A percentile compares a stretch with the other conserved stretches of the same genome.
phyloP scores from a whole-genome alignment of 2,329 filamentous ascomycete genomes.

The Colletotrichum chrysophilum region DNA sequence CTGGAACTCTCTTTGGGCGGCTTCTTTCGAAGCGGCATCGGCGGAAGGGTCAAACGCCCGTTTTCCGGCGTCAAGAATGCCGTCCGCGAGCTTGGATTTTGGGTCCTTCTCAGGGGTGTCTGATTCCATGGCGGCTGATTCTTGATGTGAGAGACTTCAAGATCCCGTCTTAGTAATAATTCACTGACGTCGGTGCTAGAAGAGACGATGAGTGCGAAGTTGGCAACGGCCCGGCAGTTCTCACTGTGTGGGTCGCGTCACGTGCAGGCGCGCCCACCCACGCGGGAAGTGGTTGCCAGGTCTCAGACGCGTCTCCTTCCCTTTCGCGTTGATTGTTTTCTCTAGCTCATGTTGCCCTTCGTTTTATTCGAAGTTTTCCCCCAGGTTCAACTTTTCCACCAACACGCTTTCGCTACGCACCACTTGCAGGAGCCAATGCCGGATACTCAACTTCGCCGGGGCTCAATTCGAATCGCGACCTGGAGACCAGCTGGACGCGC shows the following conservation, averaged over 20 bases:
- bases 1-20: slow-evolving; percentile 44
- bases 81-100: slow-evolving; percentile 30
- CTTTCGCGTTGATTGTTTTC: neutral
- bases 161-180: neutral
- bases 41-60: slow-evolving; percentile 54
- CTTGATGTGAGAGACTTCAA: neutral
- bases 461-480: slow-evolving; percentile 37
- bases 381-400: neutral
- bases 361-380: neutral
- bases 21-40: slow-evolving; percentile 36
- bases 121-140: slow-evolving; percentile 8
- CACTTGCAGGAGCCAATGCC: neutral
- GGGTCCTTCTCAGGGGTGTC: slow-evolving; percentile 1
- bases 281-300: neutral
- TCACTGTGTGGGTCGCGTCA: slow-evolving; percentile 23
- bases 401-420: neutral
- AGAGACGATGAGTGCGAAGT: neutral
- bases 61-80: slow-evolving; percentile 44
- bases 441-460: neutral
- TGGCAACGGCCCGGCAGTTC: fast-evolving
- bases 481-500: slow-evolving; percentile 16
- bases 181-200: neutral
- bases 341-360: neutral
- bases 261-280: slow-evolving; percentile 27
- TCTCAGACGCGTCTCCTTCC: neutral